Evolutionary conservation across 129 eudicot genomes (phyloP), one percentile per base, ranked within the genome.

Genomic region (Pittosporum tobira): DNA sequence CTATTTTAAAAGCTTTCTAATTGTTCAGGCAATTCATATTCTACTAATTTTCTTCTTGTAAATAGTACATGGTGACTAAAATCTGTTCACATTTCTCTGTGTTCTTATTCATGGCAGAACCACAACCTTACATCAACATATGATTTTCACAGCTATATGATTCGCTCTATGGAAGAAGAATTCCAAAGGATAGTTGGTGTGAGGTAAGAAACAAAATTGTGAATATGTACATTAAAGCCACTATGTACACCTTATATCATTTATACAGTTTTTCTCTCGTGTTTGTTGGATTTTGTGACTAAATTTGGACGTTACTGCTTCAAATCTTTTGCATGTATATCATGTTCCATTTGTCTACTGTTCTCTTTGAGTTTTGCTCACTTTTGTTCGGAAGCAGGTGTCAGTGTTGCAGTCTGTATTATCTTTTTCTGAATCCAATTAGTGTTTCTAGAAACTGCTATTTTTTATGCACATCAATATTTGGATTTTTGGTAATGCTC

Each of bases 101-200:
- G 48, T 67, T 77, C 73, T 75, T 76, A 57, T 83, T 64, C 62
- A 62, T 79, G 85, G 79, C 99, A 91, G 99, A 91, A 87, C 61
- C 99, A 91, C 90, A 75, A 91, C 85, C 96, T 91, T 74, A 81
- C 90, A 57, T 73, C 87, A 67, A 91, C 69, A 77, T 91, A 91
- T 77, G 99, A 91, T 87, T 91, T 91, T 77, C 99, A 91, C 88
- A 87, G 96, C 89, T 91, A 91, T 67, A 91, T 91, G 99, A 71
- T 91, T 59, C 91, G 99, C 61, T 87, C 99, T 42, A 91, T 91
- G 99, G 99, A 91, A 71, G 99, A 91, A 71, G 99, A 91, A 67
- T 91, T 91, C 69, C 99, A 91, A 70, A 80, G 84, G 63, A 87
- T 91, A 69, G 96, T 91, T 72, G 99, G 99, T 62, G 99, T 91